These are phyloP conservation scores for Penicillium antarcticum DNA, from an alignment of 495 filamentous ascomycete genomes.

Conservation along the genomic window DNA sequence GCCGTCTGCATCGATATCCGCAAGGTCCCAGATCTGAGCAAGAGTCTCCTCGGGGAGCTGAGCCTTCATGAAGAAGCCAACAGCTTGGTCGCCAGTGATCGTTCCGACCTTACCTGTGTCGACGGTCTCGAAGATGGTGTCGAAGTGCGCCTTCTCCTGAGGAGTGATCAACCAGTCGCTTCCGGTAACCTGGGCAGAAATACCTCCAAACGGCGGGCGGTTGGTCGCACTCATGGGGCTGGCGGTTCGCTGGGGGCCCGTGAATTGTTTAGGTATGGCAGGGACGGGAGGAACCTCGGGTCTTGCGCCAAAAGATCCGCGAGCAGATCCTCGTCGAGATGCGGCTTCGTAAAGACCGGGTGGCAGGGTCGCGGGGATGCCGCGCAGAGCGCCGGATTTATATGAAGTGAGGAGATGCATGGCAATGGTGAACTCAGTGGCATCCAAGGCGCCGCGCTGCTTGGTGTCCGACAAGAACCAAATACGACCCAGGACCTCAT, in stretches of 20 bases:
- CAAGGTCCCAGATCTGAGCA: slow-evolving; percentile 96
- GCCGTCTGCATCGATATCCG: slow-evolving; percentile 89
- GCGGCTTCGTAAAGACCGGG: slow-evolving; percentile 90
- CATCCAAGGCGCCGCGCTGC: slow-evolving; percentile 81
- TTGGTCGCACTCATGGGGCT: slow-evolving; percentile 58
- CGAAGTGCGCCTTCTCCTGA: slow-evolving; percentile 81
- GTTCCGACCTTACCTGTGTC: slow-evolving; percentile 75
- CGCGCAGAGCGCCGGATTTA: slow-evolving; percentile 76
- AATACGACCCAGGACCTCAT: slow-evolving; percentile 85
- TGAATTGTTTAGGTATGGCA: slow-evolving; percentile 72
- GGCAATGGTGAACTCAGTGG: slow-evolving; percentile 93
- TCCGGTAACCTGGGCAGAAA: slow-evolving; percentile 62
- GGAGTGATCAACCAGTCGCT: slow-evolving; percentile 78
- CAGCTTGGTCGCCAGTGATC: slow-evolving; percentile 94
- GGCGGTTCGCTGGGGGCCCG: slow-evolving; percentile 60
- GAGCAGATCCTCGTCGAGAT: slow-evolving; percentile 58
- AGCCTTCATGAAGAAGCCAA: slow-evolving; percentile 88
- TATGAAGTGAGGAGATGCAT: slow-evolving; percentile 95
- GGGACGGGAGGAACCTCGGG: slow-evolving; percentile 48
- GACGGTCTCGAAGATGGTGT: slow-evolving; percentile 75
- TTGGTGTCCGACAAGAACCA: slow-evolving; percentile 94
- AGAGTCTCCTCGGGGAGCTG: slow-evolving; percentile 84
- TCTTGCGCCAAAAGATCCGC: slow-evolving; percentile 44
- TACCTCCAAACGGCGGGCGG: slow-evolving; percentile 52
- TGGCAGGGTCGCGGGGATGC: slow-evolving; percentile 77